Base-by-base conservation (phyloP, 192 early-diverging fungal genomes). In the Linnemannia schmuckeri region DNA sequence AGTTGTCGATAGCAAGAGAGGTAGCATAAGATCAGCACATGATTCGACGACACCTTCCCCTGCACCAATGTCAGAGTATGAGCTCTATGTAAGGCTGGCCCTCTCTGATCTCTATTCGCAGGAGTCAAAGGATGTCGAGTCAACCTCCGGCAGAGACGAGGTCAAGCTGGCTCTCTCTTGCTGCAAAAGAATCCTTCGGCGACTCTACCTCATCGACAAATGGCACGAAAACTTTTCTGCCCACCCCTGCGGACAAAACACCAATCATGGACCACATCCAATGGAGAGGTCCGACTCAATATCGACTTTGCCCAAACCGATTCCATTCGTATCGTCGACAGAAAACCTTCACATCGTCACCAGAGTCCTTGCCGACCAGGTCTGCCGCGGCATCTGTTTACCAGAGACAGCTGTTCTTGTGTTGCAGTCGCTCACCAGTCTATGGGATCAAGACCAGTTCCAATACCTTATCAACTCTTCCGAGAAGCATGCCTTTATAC, bases 301-400 rank as follows among this genome's bases (percentile, higher is more conserved):
- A 73, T 30, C 72, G 44, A 47, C 72, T 13, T 42, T 30, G 49
- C 33, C 54, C 18, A 66, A 15, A 33, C 49, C 71, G n/a, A 87
- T 54, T 41, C 85, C 85, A 24, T 87, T 52, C 52, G 22, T 77
- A 2, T 49, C 71, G 6, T 74, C 68, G 22, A 77, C 27, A 17
- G 70, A 75, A 41, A 87, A 87, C 47, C 12, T 77, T 18, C 85
- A 87, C 63, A 71, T 78, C 57, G 61, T 87, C 70, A 72, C 85
- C 3, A 70, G 80, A 70, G 85, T 81, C 4, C 77, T 87, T 15
- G 84, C 79, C 27, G 84, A 87, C 38, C 84, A 81, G 70, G 79
- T 87, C 24, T 87, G 79, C 52, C 66, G 79, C 24, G 85, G 85
- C 1, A 47, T 75, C 38, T 87, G 85, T 66, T 24, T 78, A 4